Evolutionary conservation across 2,329 filamentous ascomycete genomes (phyloP).

Genomic region (Sordariomycetes sp.): DNA sequence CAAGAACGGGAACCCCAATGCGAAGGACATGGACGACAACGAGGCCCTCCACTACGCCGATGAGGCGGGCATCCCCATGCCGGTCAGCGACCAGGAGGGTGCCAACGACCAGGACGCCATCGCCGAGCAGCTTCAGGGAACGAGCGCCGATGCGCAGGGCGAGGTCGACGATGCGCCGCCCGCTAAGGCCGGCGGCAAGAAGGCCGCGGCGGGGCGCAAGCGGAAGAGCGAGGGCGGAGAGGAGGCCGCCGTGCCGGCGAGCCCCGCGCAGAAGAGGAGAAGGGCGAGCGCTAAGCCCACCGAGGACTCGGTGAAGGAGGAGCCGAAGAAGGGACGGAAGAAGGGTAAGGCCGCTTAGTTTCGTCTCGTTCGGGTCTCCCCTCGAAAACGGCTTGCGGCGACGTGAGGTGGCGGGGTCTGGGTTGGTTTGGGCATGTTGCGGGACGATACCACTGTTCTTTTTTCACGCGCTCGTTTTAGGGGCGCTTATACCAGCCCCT

Average conservation of each 20-base stretch:
- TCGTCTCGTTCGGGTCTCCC: background rate
- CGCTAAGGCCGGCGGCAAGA: constrained; percentile 47
- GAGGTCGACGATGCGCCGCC: constrained; percentile 33
- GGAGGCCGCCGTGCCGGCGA: constrained; percentile 32
- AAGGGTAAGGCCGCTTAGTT: constrained; percentile 28
- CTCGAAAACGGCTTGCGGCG: background rate
- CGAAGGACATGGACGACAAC: constrained; percentile 51
- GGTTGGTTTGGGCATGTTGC: background rate
- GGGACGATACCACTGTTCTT: background rate
- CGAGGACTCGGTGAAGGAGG: constrained; percentile 42
- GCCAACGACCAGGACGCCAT: constrained; percentile 45
- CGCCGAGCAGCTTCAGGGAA: constrained; percentile 43
- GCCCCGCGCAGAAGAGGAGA: constrained; percentile 55
- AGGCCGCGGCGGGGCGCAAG: constrained; percentile 38
- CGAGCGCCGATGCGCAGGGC: constrained; percentile 23
- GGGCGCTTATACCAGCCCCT: background rate
- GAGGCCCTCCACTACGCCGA: constrained; percentile 53
- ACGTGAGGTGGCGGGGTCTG: background rate
- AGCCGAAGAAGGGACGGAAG: constrained; percentile 51
- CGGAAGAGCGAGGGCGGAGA: constrained; percentile 33
- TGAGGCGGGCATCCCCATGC: constrained; percentile 41
- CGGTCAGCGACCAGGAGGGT: constrained; percentile 31
- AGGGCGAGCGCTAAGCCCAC: constrained; percentile 42
- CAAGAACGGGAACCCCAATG: constrained; percentile 46
- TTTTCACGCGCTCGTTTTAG: background rate